Base-by-base conservation (phyloP, 139 green algal species). In the Deuterostichococcus epilithicus region DNA sequence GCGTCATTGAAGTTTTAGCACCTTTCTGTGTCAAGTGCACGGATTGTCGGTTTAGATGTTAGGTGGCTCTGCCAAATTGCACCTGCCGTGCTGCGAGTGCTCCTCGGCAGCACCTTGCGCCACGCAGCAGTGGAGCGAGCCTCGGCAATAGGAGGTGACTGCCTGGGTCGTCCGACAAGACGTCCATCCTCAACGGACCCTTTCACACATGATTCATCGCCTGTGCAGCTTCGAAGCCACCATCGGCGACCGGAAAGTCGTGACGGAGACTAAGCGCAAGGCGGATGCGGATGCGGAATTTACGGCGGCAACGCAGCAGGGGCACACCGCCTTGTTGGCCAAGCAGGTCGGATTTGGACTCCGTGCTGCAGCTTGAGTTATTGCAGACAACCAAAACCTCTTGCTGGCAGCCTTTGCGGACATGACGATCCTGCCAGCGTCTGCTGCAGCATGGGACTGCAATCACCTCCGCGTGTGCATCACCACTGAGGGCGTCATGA, bases 271-370 rank as follows among this genome's bases (percentile, higher is more conserved):
- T 26, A 81, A 69, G 63, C n/a, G 32, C 5, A 35, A 37, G 5
- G 30, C n/a, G 5, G 32, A 35, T 8, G 63, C 38, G 8, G 76
- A 68, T 26, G 45, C 68, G 39, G 73, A 81, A 65, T 86, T 72
- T 52, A 1, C 77, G 1, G 23, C 38, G 6, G 77, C 81, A 2
- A 47, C 81, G 26, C 30, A 37, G 34, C 74, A 83, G 78, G 81
- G 81, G 22, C 81, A 86, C 77, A 75, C 74, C 18, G 81, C 81
- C 0, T 74, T 77, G 18, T 60, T 74, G n/a, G 70, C 78, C 33
- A 35, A 80, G 69, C 68, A 86, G 70, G 67, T 52, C 42, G 13
- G 42, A 13, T 13, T n/a, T n/a, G n/a, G n/a, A n/a, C n/a, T n/a
- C n/a, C n/a, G n/a, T n/a, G n/a, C n/a, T n/a, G n/a, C n/a, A n/a